Evolutionary conservation across 2,329 filamentous ascomycete genomes (phyloP).

Genomic region (Gnomoniopsis sp.): DNA sequence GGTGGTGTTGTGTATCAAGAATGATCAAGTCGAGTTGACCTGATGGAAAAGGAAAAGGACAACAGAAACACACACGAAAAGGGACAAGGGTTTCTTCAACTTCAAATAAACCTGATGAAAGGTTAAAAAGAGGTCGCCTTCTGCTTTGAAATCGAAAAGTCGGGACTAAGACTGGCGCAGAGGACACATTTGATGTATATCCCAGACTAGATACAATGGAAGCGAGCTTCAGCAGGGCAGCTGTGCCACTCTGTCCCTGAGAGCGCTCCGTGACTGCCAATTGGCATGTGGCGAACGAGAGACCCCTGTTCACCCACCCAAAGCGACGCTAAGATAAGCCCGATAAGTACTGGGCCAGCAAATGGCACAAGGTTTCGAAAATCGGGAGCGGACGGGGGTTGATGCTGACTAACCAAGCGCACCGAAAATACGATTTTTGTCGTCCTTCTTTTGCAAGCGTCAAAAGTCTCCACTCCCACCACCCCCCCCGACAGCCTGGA

Average conservation of each 20-base stretch:
- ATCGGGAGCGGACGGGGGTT: not conserved
- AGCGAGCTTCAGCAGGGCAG: not conserved
- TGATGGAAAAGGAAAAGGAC: not conserved
- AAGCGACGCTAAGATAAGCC: conserved; percentile 11
- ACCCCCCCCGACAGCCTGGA: conserved; percentile 15
- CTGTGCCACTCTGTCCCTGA: conserved; percentile 5
- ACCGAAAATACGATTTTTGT: not conserved
- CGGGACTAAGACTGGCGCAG: not conserved
- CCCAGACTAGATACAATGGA: not conserved
- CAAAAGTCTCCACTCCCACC: conserved; percentile 4
- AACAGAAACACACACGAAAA: not conserved
- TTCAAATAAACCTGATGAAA: too few species aligned
- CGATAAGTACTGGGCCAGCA: not conserved
- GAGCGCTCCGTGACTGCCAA: not conserved
- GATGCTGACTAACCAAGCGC: conserved; percentile 14
- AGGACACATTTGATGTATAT: conserved; percentile 10
- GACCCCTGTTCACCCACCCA: not conserved
- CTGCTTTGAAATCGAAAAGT: conserved; percentile 33
- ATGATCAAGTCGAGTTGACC: not conserved
- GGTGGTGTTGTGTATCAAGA: not conserved
- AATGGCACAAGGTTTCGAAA: not conserved
- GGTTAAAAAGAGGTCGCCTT: not conserved
- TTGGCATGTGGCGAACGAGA: not conserved
- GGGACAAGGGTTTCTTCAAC: too few species aligned
- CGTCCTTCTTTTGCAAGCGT: too few species aligned